Base-by-base conservation (phyloP, 1,284 basidiomycete genomes). In the Sporisorium sorghi region DNA sequence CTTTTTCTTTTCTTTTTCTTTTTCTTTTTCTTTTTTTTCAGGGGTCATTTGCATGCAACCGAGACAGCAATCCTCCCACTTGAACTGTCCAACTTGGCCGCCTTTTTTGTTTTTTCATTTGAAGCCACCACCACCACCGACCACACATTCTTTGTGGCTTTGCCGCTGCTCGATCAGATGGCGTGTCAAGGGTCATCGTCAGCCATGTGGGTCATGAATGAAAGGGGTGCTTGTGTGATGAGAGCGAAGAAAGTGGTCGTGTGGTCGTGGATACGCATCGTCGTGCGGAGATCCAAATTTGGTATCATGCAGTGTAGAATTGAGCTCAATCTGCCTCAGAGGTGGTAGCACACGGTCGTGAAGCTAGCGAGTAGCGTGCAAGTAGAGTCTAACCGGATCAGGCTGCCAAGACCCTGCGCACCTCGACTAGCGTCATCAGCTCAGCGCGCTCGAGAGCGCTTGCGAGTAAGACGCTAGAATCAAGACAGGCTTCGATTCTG, bases 301-400 rank as follows among this genome's bases (percentile, higher is more conserved):
- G 17, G 4, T 21, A 19, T 28, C 40, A 47, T 66, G 63, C 63
- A 53, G 24, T 28, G 57, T 66, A 66, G 63, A 66, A 56, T 66
- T 52, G 47, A 51, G 52, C 48, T 59, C 52, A 66, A 59, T 47
- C 26, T 19, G 11, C 21, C 26, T 32, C 28, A 9, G 5, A 9
- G 5, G 28, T 30, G 28, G 28, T 30, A 9, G 5, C 28, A 30
- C 44, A 46, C 44, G 44, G 44, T 30, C 26, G 44, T 28, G 5
- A 37, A 4, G 35, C 35, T 17, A n/a, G n/a, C n/a, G n/a, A n/a
- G n/a, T n/a, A n/a, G 35, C 33, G 33, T 33, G 33, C 33, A 33
- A 17, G 37, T 40, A 40, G 37, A 40, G 6, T 40, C 37, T 40
- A 40, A 19, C n/a, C n/a, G n/a, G n/a, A n/a, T 8, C 37, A 4